These are phyloP conservation scores for Tolypocladium cylindrosporum DNA, from an alignment of 2,329 filamentous ascomycete genomes.

Conservation along the genomic window DNA sequence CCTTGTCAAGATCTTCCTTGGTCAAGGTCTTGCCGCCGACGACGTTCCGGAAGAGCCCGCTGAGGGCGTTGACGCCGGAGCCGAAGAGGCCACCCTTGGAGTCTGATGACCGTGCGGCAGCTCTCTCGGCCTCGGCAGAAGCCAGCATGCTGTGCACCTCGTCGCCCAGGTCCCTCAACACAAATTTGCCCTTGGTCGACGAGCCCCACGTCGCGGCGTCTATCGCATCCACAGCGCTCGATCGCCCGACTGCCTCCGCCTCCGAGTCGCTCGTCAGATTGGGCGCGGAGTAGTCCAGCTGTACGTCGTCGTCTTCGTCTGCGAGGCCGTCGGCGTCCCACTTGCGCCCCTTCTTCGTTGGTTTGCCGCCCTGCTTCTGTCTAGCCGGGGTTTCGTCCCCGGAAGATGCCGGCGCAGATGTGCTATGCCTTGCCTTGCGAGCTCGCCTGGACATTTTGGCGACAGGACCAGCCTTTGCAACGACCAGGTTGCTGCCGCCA, in stretches of 20 bases:
- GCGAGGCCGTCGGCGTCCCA: constrained; percentile 88
- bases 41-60: constrained; percentile 86
- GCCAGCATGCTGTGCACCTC: constrained; percentile 87
- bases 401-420: constrained; percentile 60
- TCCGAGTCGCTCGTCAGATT: constrained; percentile 45
- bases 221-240: constrained; percentile 60
- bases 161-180: constrained; percentile 85
- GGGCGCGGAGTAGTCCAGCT: constrained; percentile 80
- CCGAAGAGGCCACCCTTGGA: constrained; percentile 58
- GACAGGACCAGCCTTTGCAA: constrained; percentile 64
- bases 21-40: constrained; percentile 90
- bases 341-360: constrained; percentile 82
- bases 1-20: constrained; percentile 79
- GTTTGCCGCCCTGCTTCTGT: constrained; percentile 41
- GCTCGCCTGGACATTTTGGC: constrained; percentile 73
- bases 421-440: constrained; percentile 58
- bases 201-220: constrained; percentile 76
- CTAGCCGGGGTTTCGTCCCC: constrained; percentile 65
- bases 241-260: constrained; percentile 36
- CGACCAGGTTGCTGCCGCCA: constrained; percentile 49
- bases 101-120: constrained; percentile 34
- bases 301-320: constrained; percentile 64
- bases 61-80: constrained; percentile 70
- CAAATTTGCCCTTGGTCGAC: constrained; percentile 82
- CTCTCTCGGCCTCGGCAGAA: constrained; percentile 59